A percentile compares a stretch with the other conserved stretches of the same genome.
phyloP scores from a whole-genome alignment of 129 eudicot genomes.

The Pittosporum tobira region DNA sequence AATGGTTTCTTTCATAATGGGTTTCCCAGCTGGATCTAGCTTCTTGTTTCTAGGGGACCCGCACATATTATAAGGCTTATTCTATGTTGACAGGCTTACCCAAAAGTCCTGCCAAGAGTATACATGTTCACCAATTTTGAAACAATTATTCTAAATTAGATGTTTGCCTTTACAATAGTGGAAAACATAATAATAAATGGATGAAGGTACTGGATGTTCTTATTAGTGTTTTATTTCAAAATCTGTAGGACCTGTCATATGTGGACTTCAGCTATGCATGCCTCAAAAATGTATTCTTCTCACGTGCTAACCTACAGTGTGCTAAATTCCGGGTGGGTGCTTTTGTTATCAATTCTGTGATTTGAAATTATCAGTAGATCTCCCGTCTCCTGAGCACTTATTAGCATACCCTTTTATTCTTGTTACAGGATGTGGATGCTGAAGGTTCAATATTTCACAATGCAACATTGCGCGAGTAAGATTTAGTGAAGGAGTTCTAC shows the following conservation, averaged over 20 bases:
- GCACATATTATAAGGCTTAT: background rate
- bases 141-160: no score
- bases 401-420: background rate
- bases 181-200: background rate
- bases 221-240: constrained; percentile 3
- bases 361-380: background rate
- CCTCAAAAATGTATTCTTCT: constrained; percentile 78
- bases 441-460: constrained; percentile 86
- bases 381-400: no score
- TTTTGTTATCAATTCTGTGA: background rate
- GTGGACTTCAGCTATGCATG: constrained; percentile 95
- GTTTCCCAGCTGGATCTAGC: background rate
- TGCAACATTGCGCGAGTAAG: constrained; percentile 96
- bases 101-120: background rate
- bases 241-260: constrained; percentile 76
- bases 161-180: background rate
- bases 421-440: constrained; percentile 83
- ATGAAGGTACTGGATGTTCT: background rate
- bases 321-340: constrained; percentile 76
- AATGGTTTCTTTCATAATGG: background rate
- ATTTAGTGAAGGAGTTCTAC: background rate
- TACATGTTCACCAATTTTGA: background rate
- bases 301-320: constrained; percentile 93
- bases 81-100: background rate
- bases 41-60: background rate